A percentile compares a stretch with the other conserved stretches of the same genome.
phyloP scores from a whole-genome alignment of 805 yeast genomes.

The Cyberlindnera saturnus region DNA sequence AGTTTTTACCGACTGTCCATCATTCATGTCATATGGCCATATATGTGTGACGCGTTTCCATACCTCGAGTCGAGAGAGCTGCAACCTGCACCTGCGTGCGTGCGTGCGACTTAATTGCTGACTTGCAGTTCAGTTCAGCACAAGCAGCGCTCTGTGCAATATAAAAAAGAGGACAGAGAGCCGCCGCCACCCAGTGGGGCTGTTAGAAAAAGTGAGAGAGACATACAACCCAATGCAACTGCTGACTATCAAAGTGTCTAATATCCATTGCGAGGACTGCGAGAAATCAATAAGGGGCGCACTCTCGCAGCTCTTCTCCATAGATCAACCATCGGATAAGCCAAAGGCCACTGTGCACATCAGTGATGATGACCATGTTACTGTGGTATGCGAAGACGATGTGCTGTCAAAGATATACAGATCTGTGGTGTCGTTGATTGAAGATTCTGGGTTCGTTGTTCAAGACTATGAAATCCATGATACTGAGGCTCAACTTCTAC shows the following conservation, averaged over 20 bases:
- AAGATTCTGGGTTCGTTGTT: conserved; percentile 16
- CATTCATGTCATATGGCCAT: no score
- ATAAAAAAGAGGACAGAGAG: no score
- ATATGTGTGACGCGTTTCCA: no score
- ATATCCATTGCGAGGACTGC: conserved; percentile 8
- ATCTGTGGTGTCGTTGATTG: conserved; percentile 4
- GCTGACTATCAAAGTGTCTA: conserved; percentile 1
- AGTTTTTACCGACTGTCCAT: no score
- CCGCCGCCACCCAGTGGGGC: not conserved
- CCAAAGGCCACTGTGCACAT: conserved; percentile 10
- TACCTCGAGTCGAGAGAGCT: no score
- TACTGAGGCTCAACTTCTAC: conserved; percentile 4
- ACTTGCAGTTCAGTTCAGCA: no score
- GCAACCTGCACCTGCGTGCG: no score
- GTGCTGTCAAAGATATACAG: conserved; percentile 3
- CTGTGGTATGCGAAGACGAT: conserved; percentile 5
- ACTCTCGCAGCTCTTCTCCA: not conserved
- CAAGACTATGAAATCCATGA: conserved; percentile 23
- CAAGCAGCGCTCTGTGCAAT: no score
- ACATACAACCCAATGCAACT: not conserved
- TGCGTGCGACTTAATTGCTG: no score
- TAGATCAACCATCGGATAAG: not conserved
- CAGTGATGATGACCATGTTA: conserved; percentile 10
- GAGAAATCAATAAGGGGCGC: conserved; percentile 1
- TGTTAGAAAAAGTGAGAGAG: not conserved